These are phyloP conservation scores for Dipodascus albidus DNA, from an alignment of 805 yeast species.

Conservation along the genomic window DNA sequence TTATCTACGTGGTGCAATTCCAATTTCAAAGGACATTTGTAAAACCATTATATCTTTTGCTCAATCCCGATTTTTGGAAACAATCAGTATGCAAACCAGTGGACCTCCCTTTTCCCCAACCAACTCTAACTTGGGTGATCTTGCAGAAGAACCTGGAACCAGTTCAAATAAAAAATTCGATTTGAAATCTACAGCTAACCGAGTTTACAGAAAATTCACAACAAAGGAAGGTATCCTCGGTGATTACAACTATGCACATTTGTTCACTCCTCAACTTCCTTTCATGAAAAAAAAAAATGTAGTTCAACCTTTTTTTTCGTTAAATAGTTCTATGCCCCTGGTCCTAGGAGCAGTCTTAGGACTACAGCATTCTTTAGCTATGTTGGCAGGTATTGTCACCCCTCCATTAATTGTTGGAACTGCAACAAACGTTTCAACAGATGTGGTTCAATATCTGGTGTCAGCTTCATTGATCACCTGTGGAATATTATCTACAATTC, in stretches of 20 bases:
- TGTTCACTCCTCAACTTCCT: constrained; percentile 75
- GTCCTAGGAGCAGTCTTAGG: constrained; percentile 68
- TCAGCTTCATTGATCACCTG: constrained; percentile 64
- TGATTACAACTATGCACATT: constrained; percentile 68
- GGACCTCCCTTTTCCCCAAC: too few species aligned
- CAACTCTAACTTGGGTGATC: too few species aligned
- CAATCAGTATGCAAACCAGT: too few species aligned
- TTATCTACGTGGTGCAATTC: too few species aligned
- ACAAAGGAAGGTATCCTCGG: constrained; percentile 79
- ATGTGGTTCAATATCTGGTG: constrained; percentile 47
- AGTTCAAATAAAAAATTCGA: too few species aligned
- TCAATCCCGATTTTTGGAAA: too few species aligned
- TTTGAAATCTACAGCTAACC: constrained; percentile 17
- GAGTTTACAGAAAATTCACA: constrained; percentile 34
- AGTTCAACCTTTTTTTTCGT: constrained; percentile 72
- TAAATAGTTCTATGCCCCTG: constrained; percentile 73
- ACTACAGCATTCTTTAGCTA: constrained; percentile 76
- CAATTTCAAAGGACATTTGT: too few species aligned
- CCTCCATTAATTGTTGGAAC: constrained; percentile 69
- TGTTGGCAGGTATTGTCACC: constrained; percentile 84
- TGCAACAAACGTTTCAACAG: constrained; percentile 45
- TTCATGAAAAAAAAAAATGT: constrained; percentile 38
- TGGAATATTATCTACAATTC: constrained; percentile 59
- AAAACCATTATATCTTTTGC: too few species aligned
- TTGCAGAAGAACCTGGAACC: too few species aligned